These are phyloP conservation scores for Daldinia sp. DNA, from an alignment of 2,329 filamentous ascomycete species.

Conservation along the genomic window DNA sequence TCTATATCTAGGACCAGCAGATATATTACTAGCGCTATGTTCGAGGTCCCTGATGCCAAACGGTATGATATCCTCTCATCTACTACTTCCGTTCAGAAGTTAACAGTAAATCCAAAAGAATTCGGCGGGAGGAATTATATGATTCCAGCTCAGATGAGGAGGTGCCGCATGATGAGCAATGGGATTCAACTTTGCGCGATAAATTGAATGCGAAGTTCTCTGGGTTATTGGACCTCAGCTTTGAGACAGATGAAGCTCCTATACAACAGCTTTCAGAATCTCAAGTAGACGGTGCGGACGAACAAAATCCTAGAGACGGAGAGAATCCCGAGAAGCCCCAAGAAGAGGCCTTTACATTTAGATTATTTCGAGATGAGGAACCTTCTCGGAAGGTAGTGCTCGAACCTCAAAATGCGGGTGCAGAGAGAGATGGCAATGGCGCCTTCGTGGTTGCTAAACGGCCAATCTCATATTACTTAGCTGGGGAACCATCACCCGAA, in stretches of 20 bases:
- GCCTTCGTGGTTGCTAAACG: constrained; percentile 57
- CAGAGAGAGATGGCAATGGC: constrained; percentile 54
- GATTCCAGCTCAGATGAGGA: constrained; percentile 53
- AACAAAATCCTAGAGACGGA: constrained; percentile 31
- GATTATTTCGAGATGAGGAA: constrained; percentile 65
- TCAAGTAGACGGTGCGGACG: constrained; percentile 27
- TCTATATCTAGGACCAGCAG: not conserved
- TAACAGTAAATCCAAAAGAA: constrained; percentile 54
- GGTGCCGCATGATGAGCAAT: constrained; percentile 50
- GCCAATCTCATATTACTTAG: constrained; percentile 64
- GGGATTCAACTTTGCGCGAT: constrained; percentile 57
- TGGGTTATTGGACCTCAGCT: constrained; percentile 58
- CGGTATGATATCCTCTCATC: constrained; percentile 54
- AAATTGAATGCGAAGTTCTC: constrained; percentile 63
- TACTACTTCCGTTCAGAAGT: constrained; percentile 16
- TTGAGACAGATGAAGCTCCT: constrained; percentile 34
- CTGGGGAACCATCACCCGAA: constrained; percentile 53
- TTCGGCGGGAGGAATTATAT: constrained; percentile 67
- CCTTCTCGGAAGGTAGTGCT: constrained; percentile 65
- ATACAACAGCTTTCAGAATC: constrained; percentile 29
- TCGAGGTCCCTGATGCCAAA: constrained; percentile 65
- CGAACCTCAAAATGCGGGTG: constrained; percentile 54
- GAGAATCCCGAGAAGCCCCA: constrained; percentile 43
- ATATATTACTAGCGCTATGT: constrained; percentile 55
- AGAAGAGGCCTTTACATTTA: constrained; percentile 66